Evolutionary conservation across 257 asterid species (phyloP).

Genomic region (Solanum stenotomum): DNA sequence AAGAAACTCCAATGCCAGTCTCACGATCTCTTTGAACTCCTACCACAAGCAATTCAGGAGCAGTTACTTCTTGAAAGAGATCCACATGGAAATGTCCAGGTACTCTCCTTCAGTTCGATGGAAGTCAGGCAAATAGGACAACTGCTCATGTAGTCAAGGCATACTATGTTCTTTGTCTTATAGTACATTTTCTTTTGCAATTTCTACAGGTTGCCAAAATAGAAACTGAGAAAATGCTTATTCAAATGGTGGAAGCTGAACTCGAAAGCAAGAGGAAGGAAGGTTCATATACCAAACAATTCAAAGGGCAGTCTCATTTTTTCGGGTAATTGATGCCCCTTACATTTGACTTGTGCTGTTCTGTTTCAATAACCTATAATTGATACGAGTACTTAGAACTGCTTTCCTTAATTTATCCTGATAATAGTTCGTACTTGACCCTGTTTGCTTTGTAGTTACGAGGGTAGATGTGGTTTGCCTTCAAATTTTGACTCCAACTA

Average conservation of each 20-base stretch:
- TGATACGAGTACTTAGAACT: background rate
- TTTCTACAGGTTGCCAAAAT: slow-evolving; percentile 80
- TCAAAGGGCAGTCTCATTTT: slow-evolving; percentile 90
- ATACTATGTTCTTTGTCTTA: background rate
- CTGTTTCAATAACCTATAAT: background rate
- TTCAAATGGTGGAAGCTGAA: slow-evolving; percentile 97
- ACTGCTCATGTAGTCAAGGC: background rate
- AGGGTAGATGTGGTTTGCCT: slow-evolving; percentile 97
- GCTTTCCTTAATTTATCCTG: background rate
- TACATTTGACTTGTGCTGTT: background rate
- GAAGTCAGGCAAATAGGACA: background rate
- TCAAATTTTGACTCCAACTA: slow-evolving; percentile 86
- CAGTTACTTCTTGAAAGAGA: slow-evolving; percentile 98
- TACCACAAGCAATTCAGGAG: slow-evolving; percentile 84
- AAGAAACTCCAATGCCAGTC: slow-evolving; percentile 62
- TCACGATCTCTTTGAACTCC: slow-evolving; percentile 66
- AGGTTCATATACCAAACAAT: slow-evolving; percentile 50
- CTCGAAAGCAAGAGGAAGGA: slow-evolving; percentile 55
- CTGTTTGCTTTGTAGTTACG: slow-evolving; percentile 38
- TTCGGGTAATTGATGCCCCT: slow-evolving; percentile 50
- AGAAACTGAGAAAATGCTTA: slow-evolving; percentile 94
- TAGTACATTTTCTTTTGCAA: background rate
- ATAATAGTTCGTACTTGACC: background rate
- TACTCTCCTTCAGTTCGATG: background rate
- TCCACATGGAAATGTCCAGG: slow-evolving; percentile 99